A percentile compares a stretch with the other conserved stretches of the same genome.
Conservation (phyloP, 306 rosid species). For the Trifolium dubium region DNA sequence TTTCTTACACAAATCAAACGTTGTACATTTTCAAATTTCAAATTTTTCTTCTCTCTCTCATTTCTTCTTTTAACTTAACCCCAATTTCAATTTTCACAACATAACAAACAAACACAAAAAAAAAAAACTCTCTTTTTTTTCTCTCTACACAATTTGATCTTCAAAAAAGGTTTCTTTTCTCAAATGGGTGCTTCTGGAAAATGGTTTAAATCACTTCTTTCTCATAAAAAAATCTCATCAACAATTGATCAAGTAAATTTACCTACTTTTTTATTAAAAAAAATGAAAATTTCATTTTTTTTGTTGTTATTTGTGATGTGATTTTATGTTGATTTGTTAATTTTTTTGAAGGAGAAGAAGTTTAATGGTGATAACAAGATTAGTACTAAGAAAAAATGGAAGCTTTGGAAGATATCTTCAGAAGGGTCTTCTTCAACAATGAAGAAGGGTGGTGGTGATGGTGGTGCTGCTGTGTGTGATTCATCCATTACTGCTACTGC, state of each 20-base stretch:
- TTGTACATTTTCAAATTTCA: slow-evolving; percentile 57
- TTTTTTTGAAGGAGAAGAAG: slow-evolving; percentile 57
- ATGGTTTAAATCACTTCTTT: slow-evolving; percentile 79
- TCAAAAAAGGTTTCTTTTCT: slow-evolving; percentile 29
- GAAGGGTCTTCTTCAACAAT: slow-evolving; percentile 46
- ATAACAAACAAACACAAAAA: too few species aligned
- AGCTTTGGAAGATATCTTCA: slow-evolving; percentile 73
- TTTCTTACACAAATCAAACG: slow-evolving; percentile 8
- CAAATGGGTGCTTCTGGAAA: slow-evolving; percentile 81
- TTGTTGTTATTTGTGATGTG: not conserved
- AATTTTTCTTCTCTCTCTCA: slow-evolving; percentile 37
- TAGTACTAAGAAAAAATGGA: slow-evolving; percentile 76
- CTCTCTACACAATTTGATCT: not conserved
- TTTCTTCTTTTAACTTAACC: slow-evolving; percentile 21
- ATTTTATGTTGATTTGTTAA: not conserved
- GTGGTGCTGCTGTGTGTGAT: slow-evolving; percentile 33
- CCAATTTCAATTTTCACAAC: too few species aligned
- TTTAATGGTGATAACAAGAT: slow-evolving; percentile 49
- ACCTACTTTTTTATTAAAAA: not conserved
- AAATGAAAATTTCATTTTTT: not conserved
- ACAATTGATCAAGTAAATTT: slow-evolving; percentile 52
- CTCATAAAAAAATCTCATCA: slow-evolving; percentile 54
- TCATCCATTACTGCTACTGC: slow-evolving; percentile 52
- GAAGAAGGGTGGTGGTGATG: slow-evolving; percentile 46
- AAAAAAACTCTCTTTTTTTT: too few species aligned